Conservation (phyloP, 352 stramenopile genomes). For the Aphanomyces euteiches region DNA sequence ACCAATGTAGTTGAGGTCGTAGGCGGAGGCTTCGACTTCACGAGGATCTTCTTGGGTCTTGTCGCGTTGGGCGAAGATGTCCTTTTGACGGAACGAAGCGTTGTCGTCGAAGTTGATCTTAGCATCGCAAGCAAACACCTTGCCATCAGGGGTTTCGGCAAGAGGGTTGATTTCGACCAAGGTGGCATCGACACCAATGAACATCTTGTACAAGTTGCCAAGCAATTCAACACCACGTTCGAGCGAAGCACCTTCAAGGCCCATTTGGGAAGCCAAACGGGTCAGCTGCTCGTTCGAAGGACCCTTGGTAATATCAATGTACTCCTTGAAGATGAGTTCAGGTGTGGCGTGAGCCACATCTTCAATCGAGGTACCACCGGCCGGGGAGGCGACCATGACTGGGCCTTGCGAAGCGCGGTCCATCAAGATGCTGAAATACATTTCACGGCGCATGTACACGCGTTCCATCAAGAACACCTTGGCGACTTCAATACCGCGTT, state of each 20-base stretch:
- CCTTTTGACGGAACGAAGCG: conserved; percentile 95
- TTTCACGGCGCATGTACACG: conserved; percentile 93
- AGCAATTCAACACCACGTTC: conserved; percentile 62
- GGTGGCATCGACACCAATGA: conserved; percentile 94
- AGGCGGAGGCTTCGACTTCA: conserved; percentile 91
- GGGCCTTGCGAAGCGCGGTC: conserved; percentile 93
- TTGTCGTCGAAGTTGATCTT: conserved; percentile 99
- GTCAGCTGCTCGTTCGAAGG: conserved; percentile 77
- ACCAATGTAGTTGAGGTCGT: conserved; percentile 99
- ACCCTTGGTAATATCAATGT: conserved; percentile 93
- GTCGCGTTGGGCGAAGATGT: conserved; percentile 88
- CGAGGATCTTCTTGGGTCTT: conserved; percentile 93
- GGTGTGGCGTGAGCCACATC: conserved; percentile 93
- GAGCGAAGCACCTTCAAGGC: conserved; percentile 47
- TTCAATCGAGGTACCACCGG: conserved; percentile 95
- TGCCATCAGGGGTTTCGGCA: conserved; percentile 92
- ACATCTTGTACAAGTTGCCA: conserved; percentile 94
- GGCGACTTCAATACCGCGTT: conserved; percentile 81
- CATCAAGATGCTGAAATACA: conserved; percentile 99
- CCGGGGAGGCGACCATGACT: conserved; percentile 93
- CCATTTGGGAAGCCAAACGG: conserved; percentile 69
- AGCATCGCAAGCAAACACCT: conserved; percentile 95
- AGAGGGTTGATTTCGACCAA: conserved; percentile 98
- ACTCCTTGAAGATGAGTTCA: conserved; percentile 92
- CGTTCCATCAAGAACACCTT: conserved; percentile 92